Evolutionary conservation across 2,329 filamentous ascomycete species (phyloP), one percentile per base, ranked within the genome.

Genomic region (Pochonia chlamydosporia): DNA sequence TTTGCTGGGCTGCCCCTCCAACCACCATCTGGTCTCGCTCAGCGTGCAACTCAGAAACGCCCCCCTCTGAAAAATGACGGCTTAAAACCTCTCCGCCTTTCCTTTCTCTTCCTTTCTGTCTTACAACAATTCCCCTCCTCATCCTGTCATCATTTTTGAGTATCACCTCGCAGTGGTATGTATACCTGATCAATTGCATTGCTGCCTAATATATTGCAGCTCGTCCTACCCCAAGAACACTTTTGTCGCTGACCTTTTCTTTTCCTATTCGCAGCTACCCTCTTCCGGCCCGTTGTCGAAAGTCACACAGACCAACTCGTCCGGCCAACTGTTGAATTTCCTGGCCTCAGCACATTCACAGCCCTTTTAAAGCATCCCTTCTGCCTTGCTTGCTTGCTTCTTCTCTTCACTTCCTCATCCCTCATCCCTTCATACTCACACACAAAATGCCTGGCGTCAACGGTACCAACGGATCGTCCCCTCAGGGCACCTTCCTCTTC

Each of bases 401-500:
- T 52, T 50, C 54, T 54, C 55, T 49, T 51, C 57, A 52, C 55
- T 52, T 46, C 48, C 40, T 47, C 54, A 49, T 45, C 42, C 51
- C 49, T 44, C 46, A 48, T 41, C 52, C 45, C 43, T 30, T 44
- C 41, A 25, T 52, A 52, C 39, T 48, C 48, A 54, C 48, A 50
- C 52, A 57, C 24, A 49, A 45, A 43, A 86, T 86, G 82, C 69
- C 73, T 67, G 61, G 68, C 56, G 55, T 71, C 67, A 79, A 77
- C 70, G 68, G 76, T 56, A 64, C 66, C 63, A 64, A 65, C 55
- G 70, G 71, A 60, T 52, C 60, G 58, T 64, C 70, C 63, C 57
- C 59, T 44, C 52, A 76, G 66, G 85, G 84, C 55, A 87, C 82
- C 60, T 92, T 92, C 76, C 81, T 92, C 58, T 92, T 92, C 81